Evolutionary conservation across 2,329 filamentous ascomycete genomes (phyloP), one percentile per base, ranked within the genome.

Genomic region (Penicillium sp.): DNA sequence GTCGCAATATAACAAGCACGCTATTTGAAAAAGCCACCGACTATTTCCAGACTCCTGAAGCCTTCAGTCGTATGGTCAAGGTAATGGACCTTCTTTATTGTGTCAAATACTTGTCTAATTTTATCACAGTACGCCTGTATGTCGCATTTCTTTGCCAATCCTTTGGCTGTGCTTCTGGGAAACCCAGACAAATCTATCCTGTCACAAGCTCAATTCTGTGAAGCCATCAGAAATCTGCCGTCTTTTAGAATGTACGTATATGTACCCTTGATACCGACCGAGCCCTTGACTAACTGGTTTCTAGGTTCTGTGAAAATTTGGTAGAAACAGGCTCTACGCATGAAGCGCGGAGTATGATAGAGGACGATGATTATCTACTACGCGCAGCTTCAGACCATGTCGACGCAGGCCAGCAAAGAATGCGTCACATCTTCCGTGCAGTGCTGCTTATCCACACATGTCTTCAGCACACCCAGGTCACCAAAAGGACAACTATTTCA

Each of bases 61-160:
- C 78, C 14, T 82, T 86, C 58, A 75, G 76, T 49, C 78, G 80
- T 54, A 77, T 78, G 44, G 67, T 85, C 14, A 81, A 81, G 70
- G 79, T 81, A 68, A 53, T 20, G 22, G 6, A 35, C 4, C 12
- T 27, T 18, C 33, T 25, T 22, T 4, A 46, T 31, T 1, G 12
- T 4, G 12, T 22, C 14, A 20, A 25, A 12, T 3, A 4, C 18
- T 26, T 22, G n/a, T 55, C 61, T 72, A 58, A 75, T 49, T 51
- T 22, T 4, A 59, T 12, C 54, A 4, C 69, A 85, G 75, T 87
- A 87, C 68, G 78, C 81, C 1, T 84, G 83, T 63, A 86, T 87
- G 84, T 82, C 82, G 8, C 82, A 85, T 60, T 86, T 84, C 66
- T 87, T 85, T 59, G 83, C 84, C 25, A 87, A 85, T 63, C 78